Percentiles rank a stretch among this genome's conserved stretches.
Conservation (phyloP, 2,329 filamentous ascomycete species). For the Cladosporium sp. region DNA sequence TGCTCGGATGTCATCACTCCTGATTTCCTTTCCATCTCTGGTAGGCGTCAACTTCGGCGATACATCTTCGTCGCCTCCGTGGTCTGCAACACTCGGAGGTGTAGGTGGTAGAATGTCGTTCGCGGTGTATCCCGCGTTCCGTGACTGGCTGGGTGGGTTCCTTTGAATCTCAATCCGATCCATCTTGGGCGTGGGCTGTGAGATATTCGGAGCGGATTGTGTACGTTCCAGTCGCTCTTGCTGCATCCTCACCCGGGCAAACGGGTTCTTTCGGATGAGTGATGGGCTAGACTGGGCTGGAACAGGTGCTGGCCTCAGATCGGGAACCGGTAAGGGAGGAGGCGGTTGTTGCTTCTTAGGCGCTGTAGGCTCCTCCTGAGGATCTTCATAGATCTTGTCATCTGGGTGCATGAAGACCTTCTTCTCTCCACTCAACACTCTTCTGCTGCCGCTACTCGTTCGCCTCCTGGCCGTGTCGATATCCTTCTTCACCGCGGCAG, state of each 20-base stretch:
- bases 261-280: constrained; percentile 58
- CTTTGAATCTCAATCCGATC: constrained; percentile 68
- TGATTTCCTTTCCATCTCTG: constrained; percentile 76
- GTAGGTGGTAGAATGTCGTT: constrained; percentile 47
- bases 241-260: constrained; percentile 55
- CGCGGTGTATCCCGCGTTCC: constrained; percentile 70
- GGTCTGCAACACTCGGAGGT: constrained; percentile 24
- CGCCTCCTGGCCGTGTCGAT: constrained; percentile 36
- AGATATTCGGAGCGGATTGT: constrained; percentile 40
- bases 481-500: constrained; percentile 29
- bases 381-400: constrained; percentile 86
- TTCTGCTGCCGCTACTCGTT: constrained; percentile 59
- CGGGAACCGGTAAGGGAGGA: constrained; percentile 16
- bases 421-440: constrained; percentile 64
- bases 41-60: constrained; percentile 32
- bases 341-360: constrained; percentile 13
- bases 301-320: constrained; percentile 25
- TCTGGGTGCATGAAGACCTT: constrained; percentile 62
- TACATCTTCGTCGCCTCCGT: neutral
- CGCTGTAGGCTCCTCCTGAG: constrained; percentile 44
- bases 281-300: constrained; percentile 27
- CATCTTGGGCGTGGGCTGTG: constrained; percentile 27
- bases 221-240: constrained; percentile 40
- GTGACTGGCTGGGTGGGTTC: constrained; percentile 76
- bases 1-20: constrained; percentile 78